Base-by-base conservation (phyloP, 2,329 filamentous ascomycete species). In the Aspergillus ibericus region DNA sequence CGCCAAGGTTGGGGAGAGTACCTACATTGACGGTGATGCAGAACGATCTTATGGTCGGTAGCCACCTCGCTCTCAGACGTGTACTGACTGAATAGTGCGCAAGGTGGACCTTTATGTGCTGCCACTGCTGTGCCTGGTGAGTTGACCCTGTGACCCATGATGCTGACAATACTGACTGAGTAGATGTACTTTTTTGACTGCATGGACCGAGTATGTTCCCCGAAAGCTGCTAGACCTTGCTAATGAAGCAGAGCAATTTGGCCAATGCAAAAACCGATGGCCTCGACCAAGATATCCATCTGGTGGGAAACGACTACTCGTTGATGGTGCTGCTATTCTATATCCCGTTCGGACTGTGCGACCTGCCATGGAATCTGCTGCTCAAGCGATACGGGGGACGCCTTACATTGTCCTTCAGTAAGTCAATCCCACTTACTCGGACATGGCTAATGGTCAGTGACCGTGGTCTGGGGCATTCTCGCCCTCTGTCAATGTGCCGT, bases 341-440 rank as follows among this genome's bases (percentile, higher is more conserved):
- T 56, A 75, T 83, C 2, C 81, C 81, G 0, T 81, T 81, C 59
- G 80, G 80, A 0, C 64, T 83, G 1, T 80, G 75, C 53, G 79
- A 83, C 63, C 66, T 83, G 12, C 80, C 80, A 10, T 74, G 82
- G 47, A 83, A 69, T 34, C 60, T 70, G 15, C 48, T 70, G n/a
- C 63, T 69, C 5, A 70, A 69, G 54, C 64, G 73, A 3, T 83
- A 77, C 58, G 82, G 73, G 63, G 83, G 60, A 53, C 78, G 53
- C 55, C 68, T 74, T 1, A 78, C 77, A 72, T 68, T 80, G 0
- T 77, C 77, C 0, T 59, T 64, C 1, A 68, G 66, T 68, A 55
- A 48, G 61, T 59, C 4, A 5, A 1, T 6, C 5, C 12, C 12
- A 0, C 8, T 20, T 7, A 12, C 27, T 9, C 48, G 7, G 15